A percentile compares a stretch with the other conserved stretches of the same genome.
Conservation (phyloP, 805 yeast genomes). For the Yarrowia deformans region DNA sequence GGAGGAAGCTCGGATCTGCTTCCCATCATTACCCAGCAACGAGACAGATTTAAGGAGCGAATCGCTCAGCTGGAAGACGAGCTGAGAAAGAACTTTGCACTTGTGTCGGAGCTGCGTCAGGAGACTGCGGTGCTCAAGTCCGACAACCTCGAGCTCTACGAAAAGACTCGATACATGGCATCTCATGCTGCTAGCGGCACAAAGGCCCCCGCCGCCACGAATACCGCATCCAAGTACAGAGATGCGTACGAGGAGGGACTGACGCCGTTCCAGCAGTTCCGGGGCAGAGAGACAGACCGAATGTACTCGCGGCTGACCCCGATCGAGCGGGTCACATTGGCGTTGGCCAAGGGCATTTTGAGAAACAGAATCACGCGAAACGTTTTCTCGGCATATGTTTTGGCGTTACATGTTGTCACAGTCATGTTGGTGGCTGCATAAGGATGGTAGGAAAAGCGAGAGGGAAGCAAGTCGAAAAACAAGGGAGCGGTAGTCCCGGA, state of each 20-base stretch:
- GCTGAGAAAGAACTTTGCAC: constrained; percentile 62
- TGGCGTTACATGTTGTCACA: constrained; percentile 69
- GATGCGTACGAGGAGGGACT: constrained; percentile 74
- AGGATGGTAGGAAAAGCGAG: background rate
- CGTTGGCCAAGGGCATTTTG: constrained; percentile 74
- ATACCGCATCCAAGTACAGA: constrained; percentile 56
- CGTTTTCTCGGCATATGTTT: constrained; percentile 74
- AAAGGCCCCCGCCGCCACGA: constrained; percentile 40
- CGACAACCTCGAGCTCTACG: constrained; percentile 82
- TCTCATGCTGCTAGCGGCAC: constrained; percentile 41
- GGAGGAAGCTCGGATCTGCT: constrained; percentile 60
- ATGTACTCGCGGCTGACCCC: constrained; percentile 75
- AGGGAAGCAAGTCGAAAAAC: no score
- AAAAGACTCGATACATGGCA: constrained; percentile 57
- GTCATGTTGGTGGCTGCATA: constrained; percentile 56
- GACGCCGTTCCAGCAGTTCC: constrained; percentile 84
- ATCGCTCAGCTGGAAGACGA: constrained; percentile 87
- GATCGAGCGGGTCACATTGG: constrained; percentile 76
- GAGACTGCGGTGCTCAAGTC: constrained; percentile 68
- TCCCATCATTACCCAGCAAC: constrained; percentile 90
- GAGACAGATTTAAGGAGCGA: constrained; percentile 89
- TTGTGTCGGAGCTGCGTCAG: constrained; percentile 65
- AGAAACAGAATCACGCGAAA: constrained; percentile 76
- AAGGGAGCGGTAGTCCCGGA: background rate
- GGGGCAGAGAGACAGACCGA: constrained; percentile 77